Evolutionary conservation across 176 grass and related monocot species (phyloP).

Genomic region (Zizania latifolia): DNA sequence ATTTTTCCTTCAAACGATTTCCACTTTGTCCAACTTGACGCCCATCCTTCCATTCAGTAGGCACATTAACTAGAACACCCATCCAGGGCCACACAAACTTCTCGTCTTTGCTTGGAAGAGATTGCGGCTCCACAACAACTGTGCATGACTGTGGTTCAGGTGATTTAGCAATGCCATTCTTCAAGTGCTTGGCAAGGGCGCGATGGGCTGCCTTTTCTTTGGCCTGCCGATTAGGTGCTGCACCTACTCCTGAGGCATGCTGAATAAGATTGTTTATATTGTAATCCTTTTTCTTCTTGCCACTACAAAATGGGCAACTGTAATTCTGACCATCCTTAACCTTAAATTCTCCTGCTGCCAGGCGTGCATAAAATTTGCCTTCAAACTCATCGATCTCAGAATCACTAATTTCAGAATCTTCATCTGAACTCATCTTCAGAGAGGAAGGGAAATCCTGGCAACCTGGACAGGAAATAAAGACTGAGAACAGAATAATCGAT

Average conservation of each 20-base stretch:
- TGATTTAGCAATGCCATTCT: slow-evolving; percentile 26
- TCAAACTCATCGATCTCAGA: slow-evolving; percentile 70
- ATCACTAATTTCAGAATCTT: slow-evolving; percentile 58
- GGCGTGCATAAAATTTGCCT: slow-evolving; percentile 36
- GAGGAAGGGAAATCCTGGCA: background rate
- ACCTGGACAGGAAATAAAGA: background rate
- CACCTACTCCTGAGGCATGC: slow-evolving; percentile 61
- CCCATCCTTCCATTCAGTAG: slow-evolving; percentile 48
- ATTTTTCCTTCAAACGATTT: slow-evolving; percentile 45
- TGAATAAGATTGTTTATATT: slow-evolving; percentile 59
- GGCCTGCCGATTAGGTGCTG: slow-evolving; percentile 51
- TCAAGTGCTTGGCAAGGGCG: slow-evolving; percentile 63
- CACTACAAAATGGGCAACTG: slow-evolving; percentile 62
- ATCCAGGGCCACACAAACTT: slow-evolving; percentile 74
- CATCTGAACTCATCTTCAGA: slow-evolving; percentile 49
- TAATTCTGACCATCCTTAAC: slow-evolving; percentile 37
- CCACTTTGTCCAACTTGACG: slow-evolving; percentile 52
- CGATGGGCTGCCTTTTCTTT: slow-evolving; percentile 63
- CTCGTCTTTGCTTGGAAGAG: slow-evolving; percentile 47
- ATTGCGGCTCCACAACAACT: slow-evolving; percentile 11
- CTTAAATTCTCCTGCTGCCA: slow-evolving; percentile 44
- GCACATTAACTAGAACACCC: slow-evolving; percentile 57
- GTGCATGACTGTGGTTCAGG: background rate
- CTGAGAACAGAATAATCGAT: background rate
- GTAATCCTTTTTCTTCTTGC: slow-evolving; percentile 69